These are phyloP conservation scores for Fusarium longipes DNA, from an alignment of 2,329 filamentous ascomycete genomes.

Conservation along the genomic window DNA sequence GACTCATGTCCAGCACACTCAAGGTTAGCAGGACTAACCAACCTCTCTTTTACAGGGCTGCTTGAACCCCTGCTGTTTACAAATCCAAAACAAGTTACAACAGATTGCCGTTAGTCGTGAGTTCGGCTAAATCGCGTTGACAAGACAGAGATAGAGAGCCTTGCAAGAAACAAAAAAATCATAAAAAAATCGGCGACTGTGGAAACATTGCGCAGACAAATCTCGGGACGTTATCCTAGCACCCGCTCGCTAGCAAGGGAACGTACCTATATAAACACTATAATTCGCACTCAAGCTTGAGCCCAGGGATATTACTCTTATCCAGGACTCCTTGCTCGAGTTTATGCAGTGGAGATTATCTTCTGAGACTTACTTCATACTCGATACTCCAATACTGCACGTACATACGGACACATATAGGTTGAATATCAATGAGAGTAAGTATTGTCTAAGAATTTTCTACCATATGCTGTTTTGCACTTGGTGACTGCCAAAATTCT, in stretches of 20 bases:
- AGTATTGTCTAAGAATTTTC: no score
- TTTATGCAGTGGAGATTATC: constrained; percentile 28
- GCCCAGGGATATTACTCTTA: constrained; percentile 43
- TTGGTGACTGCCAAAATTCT: not conserved
- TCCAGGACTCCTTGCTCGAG: constrained; percentile 30
- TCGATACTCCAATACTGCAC: constrained; percentile 5
- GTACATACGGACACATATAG: not conserved
- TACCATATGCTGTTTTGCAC: not conserved
- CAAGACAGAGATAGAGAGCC: constrained; percentile 16
- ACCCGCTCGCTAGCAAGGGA: constrained; percentile 24
- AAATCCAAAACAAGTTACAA: not conserved
- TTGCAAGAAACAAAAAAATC: constrained; percentile 9
- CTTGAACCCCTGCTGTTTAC: not conserved
- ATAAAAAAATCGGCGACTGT: constrained; percentile 16
- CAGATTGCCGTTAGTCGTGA: constrained; percentile 7
- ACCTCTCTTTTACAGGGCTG: not conserved
- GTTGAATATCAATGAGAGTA: no score
- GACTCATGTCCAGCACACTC: not conserved
- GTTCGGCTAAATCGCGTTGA: not conserved
- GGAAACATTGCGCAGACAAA: constrained; percentile 25
- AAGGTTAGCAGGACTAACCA: not conserved
- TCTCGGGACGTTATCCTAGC: constrained; percentile 35
- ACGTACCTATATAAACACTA: constrained; percentile 19
- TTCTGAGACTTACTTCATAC: not conserved
- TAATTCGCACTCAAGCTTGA: constrained; percentile 42